Evolutionary conservation across 129 eudicot species (phyloP).

Genomic region (Erigeron canadensis): DNA sequence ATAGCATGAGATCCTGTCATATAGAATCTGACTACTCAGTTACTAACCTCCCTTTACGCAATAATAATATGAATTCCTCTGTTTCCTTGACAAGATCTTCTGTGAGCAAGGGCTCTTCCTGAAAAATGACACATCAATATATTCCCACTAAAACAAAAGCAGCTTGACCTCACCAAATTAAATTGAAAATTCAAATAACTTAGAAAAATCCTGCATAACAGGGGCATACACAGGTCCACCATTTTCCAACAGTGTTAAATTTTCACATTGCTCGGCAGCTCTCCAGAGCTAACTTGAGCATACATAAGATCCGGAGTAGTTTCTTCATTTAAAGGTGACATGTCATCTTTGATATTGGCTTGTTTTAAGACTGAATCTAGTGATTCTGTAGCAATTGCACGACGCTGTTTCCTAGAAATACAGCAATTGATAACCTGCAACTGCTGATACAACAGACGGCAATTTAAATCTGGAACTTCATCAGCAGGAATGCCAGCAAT

Average conservation of each 20-base stretch:
- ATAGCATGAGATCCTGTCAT: background rate
- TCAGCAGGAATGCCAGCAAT: slow-evolving; percentile 89
- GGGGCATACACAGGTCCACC: slow-evolving; percentile 92
- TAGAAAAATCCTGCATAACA: slow-evolving; percentile 73
- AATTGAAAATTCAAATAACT: background rate
- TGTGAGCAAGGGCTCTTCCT: slow-evolving; percentile 91
- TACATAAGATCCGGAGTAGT: slow-evolving; percentile 41
- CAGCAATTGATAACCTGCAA: slow-evolving; percentile 93
- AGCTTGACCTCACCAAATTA: background rate
- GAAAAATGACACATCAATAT: slow-evolving; percentile 19
- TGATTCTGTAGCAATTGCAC: slow-evolving; percentile 62
- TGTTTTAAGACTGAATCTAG: slow-evolving; percentile 47
- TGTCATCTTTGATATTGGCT: slow-evolving; percentile 41
- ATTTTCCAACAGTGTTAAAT: slow-evolving; percentile 76
- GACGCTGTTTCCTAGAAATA: slow-evolving; percentile 79
- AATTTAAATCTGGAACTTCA: slow-evolving; percentile 71
- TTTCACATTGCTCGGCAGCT: slow-evolving; percentile 59
- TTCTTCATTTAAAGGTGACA: slow-evolving; percentile 41
- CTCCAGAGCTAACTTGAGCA: slow-evolving; percentile 73
- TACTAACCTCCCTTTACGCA: slow-evolving; percentile 95
- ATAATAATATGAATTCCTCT: slow-evolving; percentile 91
- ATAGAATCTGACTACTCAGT: background rate
- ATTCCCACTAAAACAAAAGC: slow-evolving; percentile 10
- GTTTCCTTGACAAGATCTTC: slow-evolving; percentile 94
- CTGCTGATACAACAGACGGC: slow-evolving; percentile 84